Percentiles rank a stretch among this genome's conserved stretches.
Evolutionary conservation across 179 eudicot genomes (phyloP).

Genomic region (Silene noctiflora): DNA sequence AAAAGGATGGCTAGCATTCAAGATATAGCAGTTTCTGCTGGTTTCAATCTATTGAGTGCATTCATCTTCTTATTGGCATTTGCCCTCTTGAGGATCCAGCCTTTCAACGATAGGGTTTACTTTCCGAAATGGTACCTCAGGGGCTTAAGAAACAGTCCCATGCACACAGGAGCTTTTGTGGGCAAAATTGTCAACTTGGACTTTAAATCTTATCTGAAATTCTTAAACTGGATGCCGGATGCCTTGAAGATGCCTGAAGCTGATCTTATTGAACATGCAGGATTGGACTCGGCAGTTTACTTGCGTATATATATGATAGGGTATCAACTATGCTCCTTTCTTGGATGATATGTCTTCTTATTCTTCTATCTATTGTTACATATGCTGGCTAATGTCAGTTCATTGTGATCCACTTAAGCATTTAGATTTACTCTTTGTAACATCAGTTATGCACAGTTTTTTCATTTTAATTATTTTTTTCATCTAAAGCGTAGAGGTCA

Average conservation of each 20-base stretch:
- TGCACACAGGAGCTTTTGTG: slow-evolving; percentile 50
- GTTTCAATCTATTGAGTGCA: slow-evolving; percentile 55
- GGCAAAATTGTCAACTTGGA: slow-evolving; percentile 68
- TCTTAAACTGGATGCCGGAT: slow-evolving; percentile 84
- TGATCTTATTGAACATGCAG: slow-evolving; percentile 87
- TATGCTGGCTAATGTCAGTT: slow-evolving; percentile 2
- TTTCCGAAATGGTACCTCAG: slow-evolving; percentile 87
- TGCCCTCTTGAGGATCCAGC: slow-evolving; percentile 74
- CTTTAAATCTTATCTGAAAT: slow-evolving; percentile 58
- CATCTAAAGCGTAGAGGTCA: neutral
- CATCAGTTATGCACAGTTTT: neutral
- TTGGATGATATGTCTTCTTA: neutral
- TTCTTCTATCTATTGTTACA: slow-evolving; percentile 7
- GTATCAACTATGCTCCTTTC: slow-evolving; percentile 27
- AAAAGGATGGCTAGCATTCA: slow-evolving; percentile 57
- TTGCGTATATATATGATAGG: slow-evolving; percentile 74
- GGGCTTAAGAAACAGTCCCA: slow-evolving; percentile 68
- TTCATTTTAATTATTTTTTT: neutral
- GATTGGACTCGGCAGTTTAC: slow-evolving; percentile 82
- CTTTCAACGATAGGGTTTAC: slow-evolving; percentile 83
- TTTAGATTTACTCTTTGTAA: neutral
- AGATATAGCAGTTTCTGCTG: slow-evolving; percentile 71
- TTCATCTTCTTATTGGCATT: slow-evolving; percentile 63
- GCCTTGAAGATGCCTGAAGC: slow-evolving; percentile 78
- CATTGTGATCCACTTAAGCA: neutral